These are phyloP conservation scores for Prinsepia uniflora DNA, from an alignment of 306 rosid species.

Conservation along the genomic window DNA sequence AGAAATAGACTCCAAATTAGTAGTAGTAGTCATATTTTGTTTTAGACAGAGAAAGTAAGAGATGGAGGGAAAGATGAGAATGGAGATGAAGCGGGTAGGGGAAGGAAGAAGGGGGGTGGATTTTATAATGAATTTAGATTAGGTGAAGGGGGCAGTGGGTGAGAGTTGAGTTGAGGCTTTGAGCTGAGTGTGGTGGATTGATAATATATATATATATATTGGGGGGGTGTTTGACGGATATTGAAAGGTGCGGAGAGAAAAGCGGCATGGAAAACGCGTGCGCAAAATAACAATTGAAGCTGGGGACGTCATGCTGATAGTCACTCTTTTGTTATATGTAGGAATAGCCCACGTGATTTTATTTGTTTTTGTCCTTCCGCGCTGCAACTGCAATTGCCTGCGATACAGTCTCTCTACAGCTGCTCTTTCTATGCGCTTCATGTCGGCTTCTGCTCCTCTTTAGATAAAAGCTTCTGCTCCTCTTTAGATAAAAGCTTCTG, in stretches of 20 bases:
- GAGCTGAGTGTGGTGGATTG: not conserved
- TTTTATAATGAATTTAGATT: constrained; percentile 29
- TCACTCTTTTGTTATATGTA: not conserved
- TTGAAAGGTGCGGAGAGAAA: constrained; percentile 1
- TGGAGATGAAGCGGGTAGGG: not conserved
- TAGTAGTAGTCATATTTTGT: not conserved
- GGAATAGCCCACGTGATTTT: constrained; percentile 15
- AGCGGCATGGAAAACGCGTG: constrained; percentile 57
- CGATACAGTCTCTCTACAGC: not conserved
- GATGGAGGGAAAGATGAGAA: not conserved
- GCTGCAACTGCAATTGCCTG: not conserved
- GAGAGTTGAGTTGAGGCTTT: constrained; percentile 18
- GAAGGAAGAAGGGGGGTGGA: not conserved
- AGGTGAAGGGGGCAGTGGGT: not conserved
- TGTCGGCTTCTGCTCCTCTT: not conserved
- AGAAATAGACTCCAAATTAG: constrained; percentile 32
- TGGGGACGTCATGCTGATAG: not conserved
- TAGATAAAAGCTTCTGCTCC: no score
- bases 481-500: no score
- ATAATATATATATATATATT: not conserved
- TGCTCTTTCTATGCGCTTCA: not conserved
- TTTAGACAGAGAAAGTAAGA: not conserved
- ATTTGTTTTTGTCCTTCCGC: not conserved
- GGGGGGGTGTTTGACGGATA: not conserved
- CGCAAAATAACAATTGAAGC: constrained; percentile 26